A percentile compares a stretch with the other conserved stretches of the same genome.
Conservation (phyloP, 2,329 filamentous ascomycete species). For the Xylaria sp. region DNA sequence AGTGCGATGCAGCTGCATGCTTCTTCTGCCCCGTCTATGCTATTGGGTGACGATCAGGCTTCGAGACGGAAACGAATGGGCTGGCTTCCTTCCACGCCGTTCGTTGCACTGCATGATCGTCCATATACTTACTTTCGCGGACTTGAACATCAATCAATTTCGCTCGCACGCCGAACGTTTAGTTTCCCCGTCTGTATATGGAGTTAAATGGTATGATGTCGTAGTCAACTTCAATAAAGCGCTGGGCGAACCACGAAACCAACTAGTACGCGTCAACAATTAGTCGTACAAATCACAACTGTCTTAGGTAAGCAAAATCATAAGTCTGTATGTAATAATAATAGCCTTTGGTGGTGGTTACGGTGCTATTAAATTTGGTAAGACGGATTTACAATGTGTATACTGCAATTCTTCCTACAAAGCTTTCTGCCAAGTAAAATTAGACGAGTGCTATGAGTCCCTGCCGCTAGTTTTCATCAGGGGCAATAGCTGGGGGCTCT, state of each 20-base stretch:
- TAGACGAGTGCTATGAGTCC: constrained; percentile 40
- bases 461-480: constrained; percentile 36
- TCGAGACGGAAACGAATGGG: constrained; percentile 32
- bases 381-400: constrained; percentile 51
- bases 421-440: constrained; percentile 42
- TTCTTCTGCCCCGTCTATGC: constrained; percentile 24
- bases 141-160: constrained; percentile 28
- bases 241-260: not conserved
- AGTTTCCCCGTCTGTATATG: constrained; percentile 9
- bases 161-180: constrained; percentile 22
- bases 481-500: constrained; percentile 10
- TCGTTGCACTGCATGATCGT: constrained; percentile 31
- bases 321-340: constrained; percentile 4
- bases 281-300: not conserved
- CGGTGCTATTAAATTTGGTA: constrained; percentile 49
- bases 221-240: not conserved
- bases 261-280: not conserved
- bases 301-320: not conserved
- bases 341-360: constrained; percentile 25
- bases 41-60: constrained; percentile 37
- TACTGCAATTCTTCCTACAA: constrained; percentile 49
- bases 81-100: constrained; percentile 27
- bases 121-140: constrained; percentile 14
- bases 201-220: constrained; percentile 5
- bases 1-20: constrained; percentile 35